Conservation (phyloP, 371 early-diverging fungal genomes). For the Mortierella polycephala region DNA sequence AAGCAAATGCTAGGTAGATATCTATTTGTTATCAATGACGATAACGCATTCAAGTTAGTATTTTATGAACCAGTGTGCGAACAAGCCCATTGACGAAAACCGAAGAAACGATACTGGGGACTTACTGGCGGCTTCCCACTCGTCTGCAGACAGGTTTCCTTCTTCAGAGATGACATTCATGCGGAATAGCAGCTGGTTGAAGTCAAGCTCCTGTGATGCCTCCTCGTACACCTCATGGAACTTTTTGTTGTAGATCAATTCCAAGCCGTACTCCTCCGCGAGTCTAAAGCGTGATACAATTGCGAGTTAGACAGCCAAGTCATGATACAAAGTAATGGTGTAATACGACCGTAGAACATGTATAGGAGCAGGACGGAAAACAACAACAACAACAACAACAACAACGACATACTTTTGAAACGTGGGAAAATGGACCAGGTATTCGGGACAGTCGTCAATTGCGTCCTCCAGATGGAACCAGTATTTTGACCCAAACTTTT, state of each 20-base stretch:
- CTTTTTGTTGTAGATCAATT: constrained; percentile 70
- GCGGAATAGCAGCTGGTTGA: constrained; percentile 68
- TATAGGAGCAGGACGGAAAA: not conserved
- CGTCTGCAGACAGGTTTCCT: constrained; percentile 76
- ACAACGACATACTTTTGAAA: constrained; percentile 69
- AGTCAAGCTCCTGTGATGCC: constrained; percentile 62
- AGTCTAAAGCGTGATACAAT: constrained; percentile 58
- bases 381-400: not conserved
- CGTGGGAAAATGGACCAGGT: constrained; percentile 88
- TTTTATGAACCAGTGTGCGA: too few relatives aligned
- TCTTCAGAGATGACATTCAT: constrained; percentile 87
- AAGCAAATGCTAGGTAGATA: constrained; percentile 69
- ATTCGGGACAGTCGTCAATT: constrained; percentile 98
- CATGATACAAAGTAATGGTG: not conserved
- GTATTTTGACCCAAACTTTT: constrained; percentile 88
- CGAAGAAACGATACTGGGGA: constrained; percentile 4
- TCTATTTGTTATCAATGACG: constrained; percentile 31
- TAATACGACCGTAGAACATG: not conserved
- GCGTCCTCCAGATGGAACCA: constrained; percentile 97
- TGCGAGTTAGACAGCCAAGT: too few relatives aligned
- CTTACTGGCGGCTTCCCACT: constrained; percentile 94
- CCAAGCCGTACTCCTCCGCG: constrained; percentile 87
- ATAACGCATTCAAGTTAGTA: too few relatives aligned
- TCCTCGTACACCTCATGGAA: constrained; percentile 88
- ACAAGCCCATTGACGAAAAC: too few relatives aligned